Evolutionary conservation across 2,329 filamentous ascomycete genomes (phyloP).

Genomic region (Periconia sp.): DNA sequence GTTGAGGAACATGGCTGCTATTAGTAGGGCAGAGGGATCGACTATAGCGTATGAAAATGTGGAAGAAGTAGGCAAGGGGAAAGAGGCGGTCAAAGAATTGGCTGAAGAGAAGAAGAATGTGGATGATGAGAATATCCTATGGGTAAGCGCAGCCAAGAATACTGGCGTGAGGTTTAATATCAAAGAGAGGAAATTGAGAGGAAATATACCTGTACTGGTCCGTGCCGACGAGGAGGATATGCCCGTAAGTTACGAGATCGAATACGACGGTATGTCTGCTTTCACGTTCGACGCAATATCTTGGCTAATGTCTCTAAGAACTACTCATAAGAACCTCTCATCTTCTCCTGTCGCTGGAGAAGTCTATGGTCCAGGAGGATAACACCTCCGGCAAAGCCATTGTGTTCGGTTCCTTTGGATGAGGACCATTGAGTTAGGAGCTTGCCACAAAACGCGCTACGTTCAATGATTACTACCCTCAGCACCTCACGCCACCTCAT

Average conservation of each 20-base stretch:
- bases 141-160: conserved; percentile 68
- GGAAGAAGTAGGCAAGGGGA: conserved; percentile 30
- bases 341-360: conserved; percentile 62
- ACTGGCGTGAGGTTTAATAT: conserved; percentile 75
- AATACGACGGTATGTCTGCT: conserved; percentile 69
- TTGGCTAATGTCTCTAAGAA: conserved; percentile 24
- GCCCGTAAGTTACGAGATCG: conserved; percentile 72
- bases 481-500: no score
- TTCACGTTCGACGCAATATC: not conserved
- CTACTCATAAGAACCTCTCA: conserved; percentile 40
- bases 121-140: conserved; percentile 59
- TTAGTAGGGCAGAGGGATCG: conserved; percentile 14
- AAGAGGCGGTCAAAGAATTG: conserved; percentile 19
- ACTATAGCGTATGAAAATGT: conserved; percentile 23
- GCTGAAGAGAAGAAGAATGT: conserved; percentile 10
- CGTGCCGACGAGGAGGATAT: conserved; percentile 68
- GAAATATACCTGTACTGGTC: conserved; percentile 61
- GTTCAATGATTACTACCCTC: no score
- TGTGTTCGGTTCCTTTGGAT: conserved; percentile 62
- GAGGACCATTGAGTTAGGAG: not conserved
- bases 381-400: conserved; percentile 69
- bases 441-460: no score
- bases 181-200: conserved; percentile 55
- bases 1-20: conserved; percentile 59
- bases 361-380: conserved; percentile 65